Evolutionary conservation across 495 filamentous ascomycete genomes (phyloP).

Genomic region (Penicillium salamii): DNA sequence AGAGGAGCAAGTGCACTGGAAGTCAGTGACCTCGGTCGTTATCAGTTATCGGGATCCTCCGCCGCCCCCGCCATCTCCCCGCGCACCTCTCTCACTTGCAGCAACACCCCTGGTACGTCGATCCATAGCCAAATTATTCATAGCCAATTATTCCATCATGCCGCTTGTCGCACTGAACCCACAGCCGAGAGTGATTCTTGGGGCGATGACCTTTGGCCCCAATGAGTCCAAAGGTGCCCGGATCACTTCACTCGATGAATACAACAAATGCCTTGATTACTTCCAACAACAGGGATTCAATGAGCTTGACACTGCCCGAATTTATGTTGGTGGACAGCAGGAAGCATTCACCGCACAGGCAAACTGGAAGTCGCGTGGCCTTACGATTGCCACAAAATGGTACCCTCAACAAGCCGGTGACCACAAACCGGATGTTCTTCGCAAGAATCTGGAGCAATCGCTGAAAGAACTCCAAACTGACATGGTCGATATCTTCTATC

Average conservation of each 20-base stretch:
- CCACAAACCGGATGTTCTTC: slow-evolving; percentile 60
- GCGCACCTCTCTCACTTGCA: slow-evolving; percentile 2
- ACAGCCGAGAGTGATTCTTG: slow-evolving; percentile 55
- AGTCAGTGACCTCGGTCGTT: slow-evolving; percentile 6
- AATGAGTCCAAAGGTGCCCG: slow-evolving; percentile 56
- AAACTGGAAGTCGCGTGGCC: slow-evolving; percentile 75
- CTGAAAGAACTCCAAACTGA: slow-evolving; percentile 73
- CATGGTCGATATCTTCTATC: slow-evolving; percentile 81
- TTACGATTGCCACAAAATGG: slow-evolving; percentile 82
- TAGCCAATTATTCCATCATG: slow-evolving; percentile 30
- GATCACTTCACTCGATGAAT: slow-evolving; percentile 66
- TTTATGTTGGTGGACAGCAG: slow-evolving; percentile 71
- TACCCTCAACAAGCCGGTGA: slow-evolving; percentile 60
- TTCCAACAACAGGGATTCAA: slow-evolving; percentile 72
- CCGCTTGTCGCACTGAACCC: slow-evolving; percentile 53
- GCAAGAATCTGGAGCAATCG: slow-evolving; percentile 59
- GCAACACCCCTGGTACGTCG: too few species aligned
- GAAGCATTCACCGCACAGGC: slow-evolving; percentile 78
- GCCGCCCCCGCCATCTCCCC: slow-evolving; percentile 11
- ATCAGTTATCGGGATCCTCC: slow-evolving; percentile 20
- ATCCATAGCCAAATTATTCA: too few species aligned
- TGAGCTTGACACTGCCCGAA: slow-evolving; percentile 76
- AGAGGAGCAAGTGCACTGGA: neutral
- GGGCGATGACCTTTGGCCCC: slow-evolving; percentile 61
- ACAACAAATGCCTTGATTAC: slow-evolving; percentile 61